Conservation (phyloP, 1,284 basidiomycete genomes). For the Xerocomus nothofagi region DNA sequence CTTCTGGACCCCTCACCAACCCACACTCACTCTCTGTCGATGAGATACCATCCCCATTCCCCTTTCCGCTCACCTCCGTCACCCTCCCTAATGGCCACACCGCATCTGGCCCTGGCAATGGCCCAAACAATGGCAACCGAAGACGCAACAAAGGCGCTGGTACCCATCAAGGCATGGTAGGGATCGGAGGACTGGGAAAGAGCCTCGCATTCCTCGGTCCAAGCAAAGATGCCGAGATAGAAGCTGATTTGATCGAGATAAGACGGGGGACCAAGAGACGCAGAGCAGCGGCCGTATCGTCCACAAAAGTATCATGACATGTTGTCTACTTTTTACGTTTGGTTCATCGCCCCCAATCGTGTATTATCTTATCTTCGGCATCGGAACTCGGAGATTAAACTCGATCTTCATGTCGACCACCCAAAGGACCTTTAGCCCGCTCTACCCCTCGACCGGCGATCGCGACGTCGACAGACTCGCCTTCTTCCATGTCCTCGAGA, state of each 20-base stretch:
- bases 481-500: slow-evolving; percentile 86
- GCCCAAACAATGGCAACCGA: slow-evolving; percentile 46
- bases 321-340: slow-evolving; percentile 3
- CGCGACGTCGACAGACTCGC: slow-evolving; percentile 69
- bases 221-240: slow-evolving; percentile 66
- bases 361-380: slow-evolving; percentile 36
- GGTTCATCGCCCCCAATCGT: background rate
- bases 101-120: slow-evolving; percentile 36
- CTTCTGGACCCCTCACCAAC: slow-evolving; percentile 66
- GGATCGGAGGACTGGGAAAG: slow-evolving; percentile 65
- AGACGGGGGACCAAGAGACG: slow-evolving; percentile 69
- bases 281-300: slow-evolving; percentile 47
- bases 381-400: slow-evolving; percentile 27
- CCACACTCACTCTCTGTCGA: slow-evolving; percentile 79
- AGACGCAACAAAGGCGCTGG: slow-evolving; percentile 59
- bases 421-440: slow-evolving; percentile 46
- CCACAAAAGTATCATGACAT: slow-evolving; percentile 30
- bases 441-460: slow-evolving; percentile 59
- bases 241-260: slow-evolving; percentile 73
- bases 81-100: slow-evolving; percentile 32
- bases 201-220: slow-evolving; percentile 52
- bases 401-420: slow-evolving; percentile 6
- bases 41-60: slow-evolving; percentile 79
- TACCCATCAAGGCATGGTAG: slow-evolving; percentile 48
- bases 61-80: slow-evolving; percentile 64